phyloP scores from a whole-genome alignment of 1,284 basidiomycete species.

The Earliella scabrosa region DNA sequence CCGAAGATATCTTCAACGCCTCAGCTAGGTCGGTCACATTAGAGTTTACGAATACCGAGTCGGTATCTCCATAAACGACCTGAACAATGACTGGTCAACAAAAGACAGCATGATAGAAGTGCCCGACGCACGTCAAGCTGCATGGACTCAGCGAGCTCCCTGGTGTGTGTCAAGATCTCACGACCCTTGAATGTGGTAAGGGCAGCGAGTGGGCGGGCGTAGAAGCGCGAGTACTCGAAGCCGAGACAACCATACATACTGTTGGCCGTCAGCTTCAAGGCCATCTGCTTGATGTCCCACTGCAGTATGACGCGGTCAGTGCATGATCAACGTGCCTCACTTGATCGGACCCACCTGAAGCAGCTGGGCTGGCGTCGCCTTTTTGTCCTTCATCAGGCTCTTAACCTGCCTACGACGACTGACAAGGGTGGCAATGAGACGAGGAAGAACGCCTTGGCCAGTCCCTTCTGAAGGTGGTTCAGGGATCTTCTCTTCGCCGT shows the following conservation, averaged over 20 bases:
- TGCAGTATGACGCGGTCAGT: slow-evolving; percentile 34
- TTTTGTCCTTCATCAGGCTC: slow-evolving; percentile 92
- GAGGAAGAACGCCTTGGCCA: slow-evolving; percentile 88
- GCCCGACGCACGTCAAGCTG: slow-evolving; percentile 76
- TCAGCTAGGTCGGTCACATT: slow-evolving; percentile 88
- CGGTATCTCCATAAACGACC: slow-evolving; percentile 99
- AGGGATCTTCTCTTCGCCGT: slow-evolving; percentile 86
- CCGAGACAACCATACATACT: slow-evolving; percentile 99
- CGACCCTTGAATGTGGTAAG: slow-evolving; percentile 98
- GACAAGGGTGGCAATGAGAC: slow-evolving; percentile 95
- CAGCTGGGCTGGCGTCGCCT: slow-evolving; percentile 75
- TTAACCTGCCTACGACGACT: slow-evolving; percentile 91
- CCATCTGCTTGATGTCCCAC: slow-evolving; percentile 98
- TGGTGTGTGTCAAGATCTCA: slow-evolving; percentile 94
- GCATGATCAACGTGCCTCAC: not conserved
- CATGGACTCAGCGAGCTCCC: slow-evolving; percentile 90
- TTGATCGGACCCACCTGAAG: slow-evolving; percentile 67
- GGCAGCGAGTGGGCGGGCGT: slow-evolving; percentile 94
- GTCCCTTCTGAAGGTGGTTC: slow-evolving; percentile 82
- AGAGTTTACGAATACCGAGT: slow-evolving; percentile 98
- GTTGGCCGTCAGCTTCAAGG: slow-evolving; percentile 98
- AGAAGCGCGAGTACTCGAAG: slow-evolving; percentile 97
- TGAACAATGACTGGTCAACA: slow-evolving; percentile 34
- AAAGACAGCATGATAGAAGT: slow-evolving; percentile 2
- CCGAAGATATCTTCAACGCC: slow-evolving; percentile 89